These are phyloP conservation scores for Fomitopsis palustris DNA, from an alignment of 1,284 basidiomycete genomes.

Conservation along the genomic window DNA sequence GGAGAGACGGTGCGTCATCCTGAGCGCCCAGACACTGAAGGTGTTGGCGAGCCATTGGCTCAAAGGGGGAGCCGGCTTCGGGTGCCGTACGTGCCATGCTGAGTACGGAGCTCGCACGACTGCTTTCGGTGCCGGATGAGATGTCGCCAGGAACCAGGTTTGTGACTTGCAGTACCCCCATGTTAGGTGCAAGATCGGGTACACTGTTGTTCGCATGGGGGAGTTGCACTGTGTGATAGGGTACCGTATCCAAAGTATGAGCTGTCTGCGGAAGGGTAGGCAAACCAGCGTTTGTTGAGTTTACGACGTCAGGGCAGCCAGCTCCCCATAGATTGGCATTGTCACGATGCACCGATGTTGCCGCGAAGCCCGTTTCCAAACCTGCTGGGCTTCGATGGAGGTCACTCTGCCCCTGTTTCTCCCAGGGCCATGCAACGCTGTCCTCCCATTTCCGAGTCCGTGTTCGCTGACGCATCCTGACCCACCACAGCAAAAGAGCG, in stretches of 20 bases:
- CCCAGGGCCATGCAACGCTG: conserved; percentile 30
- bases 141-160: conserved; percentile 42
- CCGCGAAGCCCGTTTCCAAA: conserved; percentile 9
- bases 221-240: conserved; percentile 22
- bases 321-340: conserved; percentile 14
- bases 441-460: conserved; percentile 26
- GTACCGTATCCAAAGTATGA: conserved; percentile 12
- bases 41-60: conserved; percentile 8
- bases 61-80: conserved; percentile 22
- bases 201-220: conserved; percentile 21
- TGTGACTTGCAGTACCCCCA: conserved; percentile 36
- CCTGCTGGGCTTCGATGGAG: conserved; percentile 8
- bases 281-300: conserved; percentile 2
- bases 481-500: conserved; percentile 37
- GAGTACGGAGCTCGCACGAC: conserved; percentile 27
- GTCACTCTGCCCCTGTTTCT: conserved; percentile 12
- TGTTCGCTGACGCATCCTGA: conserved; percentile 33
- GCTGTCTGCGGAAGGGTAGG: conserved; percentile 11
- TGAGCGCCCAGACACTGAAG: conserved; percentile 23
- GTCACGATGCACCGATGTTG: conserved; percentile 12
- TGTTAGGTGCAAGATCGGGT: conserved; percentile 29
- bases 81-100: conserved; percentile 9
- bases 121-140: conserved; percentile 29
- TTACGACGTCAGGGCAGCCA: neutral
- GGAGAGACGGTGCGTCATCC: conserved; percentile 18